Base-by-base conservation (phyloP, 2,329 filamentous ascomycete species). In the Ascochyta fabae region DNA sequence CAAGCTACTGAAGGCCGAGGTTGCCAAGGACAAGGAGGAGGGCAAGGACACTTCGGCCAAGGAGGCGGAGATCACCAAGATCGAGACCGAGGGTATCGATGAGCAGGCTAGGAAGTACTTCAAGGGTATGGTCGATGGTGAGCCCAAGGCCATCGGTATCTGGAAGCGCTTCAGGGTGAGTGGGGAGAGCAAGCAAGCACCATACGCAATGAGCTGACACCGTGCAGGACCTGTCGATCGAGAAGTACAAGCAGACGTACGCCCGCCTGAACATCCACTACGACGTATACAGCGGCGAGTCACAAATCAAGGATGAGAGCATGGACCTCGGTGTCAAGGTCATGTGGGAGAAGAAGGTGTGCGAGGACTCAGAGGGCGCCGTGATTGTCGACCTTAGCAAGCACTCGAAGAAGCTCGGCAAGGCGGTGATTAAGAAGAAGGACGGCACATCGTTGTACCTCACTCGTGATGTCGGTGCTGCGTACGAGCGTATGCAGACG, bases 51-150 rank as follows among this genome's bases (percentile, higher is more conserved):
- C 76, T 5, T 73, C 78, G 24, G 75, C 73, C 55, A 63, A 73
- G 23, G 78, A 80, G 64, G 72, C 67, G 3, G 69, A 76, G 53
- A 68, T 77, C n/a, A 74, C 75, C 64, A 77, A 79, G 67, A 69
- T 74, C 4, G 64, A 71, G 53, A 52, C 67, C 4, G 65, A 72
- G 42, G 70, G 70, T 22, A 72, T 79, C 36, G 89, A 92, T 67
- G 88, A 92, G 78, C 86, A 90, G 76, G 90, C 90, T 47, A 86
- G 89, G 69, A 81, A 83, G 46, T 88, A 87, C 73, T 88, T 88
- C 79, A 88, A 86, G 79, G 83, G 83, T 62, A 88, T 88, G 86
- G 84, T 85, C 52, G 85, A 88, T 45, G 83, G 85, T 27, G 83
- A 88, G 61, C 70, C 79, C 31, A 79, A 83, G 34, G 85, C 85